Conservation (phyloP, 2,329 filamentous ascomycete genomes). For the Gliomastix tumulicola region DNA sequence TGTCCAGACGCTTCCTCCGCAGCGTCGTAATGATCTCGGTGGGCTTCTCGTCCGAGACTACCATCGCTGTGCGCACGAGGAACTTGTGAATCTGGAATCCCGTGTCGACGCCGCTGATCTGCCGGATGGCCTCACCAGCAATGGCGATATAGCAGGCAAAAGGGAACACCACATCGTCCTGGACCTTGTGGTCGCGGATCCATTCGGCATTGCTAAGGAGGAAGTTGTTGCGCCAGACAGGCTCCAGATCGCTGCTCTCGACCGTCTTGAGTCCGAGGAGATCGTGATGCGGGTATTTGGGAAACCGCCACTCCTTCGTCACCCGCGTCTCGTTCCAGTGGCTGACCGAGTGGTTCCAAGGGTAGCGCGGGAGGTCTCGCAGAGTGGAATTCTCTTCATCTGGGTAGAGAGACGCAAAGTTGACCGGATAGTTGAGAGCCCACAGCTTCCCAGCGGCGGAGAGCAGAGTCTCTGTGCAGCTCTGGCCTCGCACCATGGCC, state of each 20-base stretch:
- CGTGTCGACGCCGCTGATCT: neutral
- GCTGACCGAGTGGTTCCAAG: constrained; percentile 27
- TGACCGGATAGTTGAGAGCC: neutral
- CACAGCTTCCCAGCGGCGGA: constrained; percentile 1
- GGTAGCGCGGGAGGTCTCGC: constrained; percentile 24
- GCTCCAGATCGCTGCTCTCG: constrained; percentile 4
- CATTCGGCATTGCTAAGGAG: constrained; percentile 17
- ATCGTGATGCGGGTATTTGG: constrained; percentile 9
- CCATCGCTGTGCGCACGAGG: neutral
- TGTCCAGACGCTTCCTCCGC: constrained; percentile 13
- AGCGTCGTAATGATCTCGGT: constrained; percentile 23
- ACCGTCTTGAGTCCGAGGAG: constrained; percentile 12
- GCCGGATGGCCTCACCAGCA: constrained; percentile 10
- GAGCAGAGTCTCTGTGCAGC: neutral
- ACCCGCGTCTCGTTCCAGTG: constrained; percentile 19
- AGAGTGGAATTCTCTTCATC: constrained; percentile 1
- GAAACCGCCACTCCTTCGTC: constrained; percentile 4
- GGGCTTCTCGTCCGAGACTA: neutral
- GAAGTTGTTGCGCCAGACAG: constrained; percentile 13
- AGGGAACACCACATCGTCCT: constrained; percentile 22
- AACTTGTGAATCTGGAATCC: neutral
- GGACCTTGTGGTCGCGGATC: constrained; percentile 18
- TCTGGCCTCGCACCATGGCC: neutral
- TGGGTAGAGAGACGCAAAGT: constrained; percentile 1
- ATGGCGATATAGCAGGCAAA: constrained; percentile 26